Evolutionary conservation across 1,139 yeast species (phyloP), one percentile per base, ranked within the genome.

Genomic region (Kodamaea plutei): DNA sequence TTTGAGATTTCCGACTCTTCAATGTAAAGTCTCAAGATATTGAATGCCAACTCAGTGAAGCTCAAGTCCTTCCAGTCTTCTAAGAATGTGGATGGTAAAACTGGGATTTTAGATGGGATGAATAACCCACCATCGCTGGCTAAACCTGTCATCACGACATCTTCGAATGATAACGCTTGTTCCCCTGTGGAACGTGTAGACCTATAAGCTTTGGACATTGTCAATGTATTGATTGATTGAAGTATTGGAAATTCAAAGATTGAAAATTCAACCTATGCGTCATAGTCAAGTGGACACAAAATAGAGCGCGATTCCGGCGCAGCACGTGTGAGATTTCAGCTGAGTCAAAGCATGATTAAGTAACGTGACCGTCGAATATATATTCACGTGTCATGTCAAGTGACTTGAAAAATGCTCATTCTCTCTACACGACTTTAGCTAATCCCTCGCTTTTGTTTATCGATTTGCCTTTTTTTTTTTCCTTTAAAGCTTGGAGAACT

Each of bases 81-180:
- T 33, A 84, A 57, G 48, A 79, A 80, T 34, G 73, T 73, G 10
- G 65, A 46, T 15, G 85, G 77, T 25, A 84, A 70, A 39, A 68
- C 55, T 32, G 97, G 96, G 45, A 89, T 84, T 34, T 58, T 68
- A 7, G 93, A 75, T 31, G 98, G 99, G 36, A 93, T 72, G 56
- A 85, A 91, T 30, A 91, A 74, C 25, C 98, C 98, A 45, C 98
- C 98, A 56, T 93, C 98, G 31, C 84, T 78, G 32, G 97, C 98
- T 49, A 91, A 72, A 27, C 98, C 98, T 41, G 84, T 84, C 61
- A 91, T 84, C 31, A 91, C 89, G 6, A 89, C 95, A 38, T 84
- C 94, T 60, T 91, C 98, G 48, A 91, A 91, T 4, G 91, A 72
- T 36, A 79, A 71, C 9, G 73, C 59, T 45, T 77, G 75, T 19